Percentiles rank a stretch among this genome's conserved stretches.
Evolutionary conservation across 495 filamentous ascomycete genomes (phyloP).

Genomic region (Penicillium bovifimosum): DNA sequence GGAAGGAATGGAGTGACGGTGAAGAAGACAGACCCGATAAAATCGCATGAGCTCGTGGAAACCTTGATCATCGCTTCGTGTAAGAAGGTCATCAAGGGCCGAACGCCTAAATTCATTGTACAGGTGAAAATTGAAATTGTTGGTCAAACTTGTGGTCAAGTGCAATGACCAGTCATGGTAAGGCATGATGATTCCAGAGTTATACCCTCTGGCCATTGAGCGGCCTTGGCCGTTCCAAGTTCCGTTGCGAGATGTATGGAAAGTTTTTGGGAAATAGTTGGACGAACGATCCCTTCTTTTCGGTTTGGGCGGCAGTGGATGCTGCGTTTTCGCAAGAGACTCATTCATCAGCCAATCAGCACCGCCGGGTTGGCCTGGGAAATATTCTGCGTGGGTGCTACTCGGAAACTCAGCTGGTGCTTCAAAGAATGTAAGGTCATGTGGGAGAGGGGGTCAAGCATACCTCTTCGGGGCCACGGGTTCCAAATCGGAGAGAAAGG

Average conservation of each 20-base stretch:
- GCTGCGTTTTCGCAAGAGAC: not conserved
- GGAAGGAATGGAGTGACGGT: slow-evolving; percentile 43
- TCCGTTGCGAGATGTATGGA: not conserved
- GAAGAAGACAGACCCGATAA: slow-evolving; percentile 50
- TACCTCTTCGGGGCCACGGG: slow-evolving; percentile 12
- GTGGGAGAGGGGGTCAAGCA: not conserved
- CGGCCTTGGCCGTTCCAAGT: not conserved
- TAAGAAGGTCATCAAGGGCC: slow-evolving; percentile 59
- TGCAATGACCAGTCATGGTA: slow-evolving; percentile 80
- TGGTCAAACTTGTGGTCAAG: slow-evolving; percentile 62
- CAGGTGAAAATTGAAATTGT: slow-evolving; percentile 71
- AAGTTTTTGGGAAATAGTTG: slow-evolving; percentile 3
- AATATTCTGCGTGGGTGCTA: not conserved
- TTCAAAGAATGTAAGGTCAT: not conserved
- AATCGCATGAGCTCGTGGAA: slow-evolving; percentile 53
- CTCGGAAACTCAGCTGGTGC: not conserved
- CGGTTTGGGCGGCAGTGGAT: not conserved
- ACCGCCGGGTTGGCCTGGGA: not conserved
- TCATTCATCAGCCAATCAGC: not conserved
- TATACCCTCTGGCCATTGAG: not conserved
- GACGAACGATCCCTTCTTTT: not conserved
- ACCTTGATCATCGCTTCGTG: slow-evolving; percentile 45
- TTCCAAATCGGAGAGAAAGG: slow-evolving; percentile 4
- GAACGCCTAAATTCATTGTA: slow-evolving; percentile 72
- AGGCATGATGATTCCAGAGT: slow-evolving; percentile 55